Conservation (phyloP, 805 yeast genomes). For the Trichomonascus vanleenenianus region DNA sequence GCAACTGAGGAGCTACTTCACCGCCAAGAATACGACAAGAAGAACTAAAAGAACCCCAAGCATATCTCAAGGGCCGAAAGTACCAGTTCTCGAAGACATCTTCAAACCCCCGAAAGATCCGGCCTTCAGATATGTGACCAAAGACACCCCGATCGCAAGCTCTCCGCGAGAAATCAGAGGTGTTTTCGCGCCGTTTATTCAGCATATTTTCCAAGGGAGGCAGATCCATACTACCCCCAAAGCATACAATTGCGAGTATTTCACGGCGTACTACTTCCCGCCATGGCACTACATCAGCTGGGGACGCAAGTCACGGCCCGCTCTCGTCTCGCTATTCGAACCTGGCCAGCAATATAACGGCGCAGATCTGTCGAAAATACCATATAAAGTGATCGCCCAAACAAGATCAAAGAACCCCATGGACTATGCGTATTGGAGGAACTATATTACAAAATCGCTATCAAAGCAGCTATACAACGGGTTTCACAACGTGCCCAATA, state of each 20-base stretch:
- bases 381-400: neutral
- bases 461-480: constrained; percentile 8
- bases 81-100: too few species aligned
- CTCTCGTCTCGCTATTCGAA: constrained; percentile 8
- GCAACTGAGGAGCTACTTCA: too few species aligned
- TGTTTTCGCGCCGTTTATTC: constrained; percentile 7
- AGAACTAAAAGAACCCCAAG: too few species aligned
- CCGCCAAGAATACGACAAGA: too few species aligned
- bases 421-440: constrained; percentile 18
- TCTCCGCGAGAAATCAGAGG: constrained; percentile 7
- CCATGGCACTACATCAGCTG: constrained; percentile 13
- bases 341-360: constrained; percentile 16
- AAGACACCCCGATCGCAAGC: constrained; percentile 4
- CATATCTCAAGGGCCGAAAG: too few species aligned
- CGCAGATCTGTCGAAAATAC: neutral
- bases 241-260: constrained; percentile 11
- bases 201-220: constrained; percentile 3
- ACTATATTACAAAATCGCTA: constrained; percentile 2
- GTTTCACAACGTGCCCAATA: constrained; percentile 1
- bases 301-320: constrained; percentile 19
- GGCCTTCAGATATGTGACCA: constrained; percentile 3
- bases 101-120: neutral
- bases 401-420: constrained; percentile 16
- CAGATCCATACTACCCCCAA: constrained; percentile 5
- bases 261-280: constrained; percentile 13